Evolutionary conservation across 306 rosid species (phyloP), one percentile per base, ranked within the genome.

Genomic region (Gynostemma pentaphyllum): DNA sequence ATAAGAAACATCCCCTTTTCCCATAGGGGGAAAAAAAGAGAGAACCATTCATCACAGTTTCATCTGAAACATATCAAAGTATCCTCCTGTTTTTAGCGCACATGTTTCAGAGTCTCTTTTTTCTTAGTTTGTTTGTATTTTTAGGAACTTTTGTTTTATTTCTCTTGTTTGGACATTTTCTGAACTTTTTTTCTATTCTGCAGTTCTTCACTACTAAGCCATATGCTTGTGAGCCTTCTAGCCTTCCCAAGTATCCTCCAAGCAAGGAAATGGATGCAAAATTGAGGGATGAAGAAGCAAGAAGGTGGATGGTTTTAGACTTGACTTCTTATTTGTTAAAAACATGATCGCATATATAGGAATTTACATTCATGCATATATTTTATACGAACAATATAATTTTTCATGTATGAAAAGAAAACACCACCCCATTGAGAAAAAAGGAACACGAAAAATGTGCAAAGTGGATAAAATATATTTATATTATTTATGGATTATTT

Each of bases 231-330:
- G 99, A 92, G 10, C 99, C 99, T 34, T 82, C 99, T 26, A 92
- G 95, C 81, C 95, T 92, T 68, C 99, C 99, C 22, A 92, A 88
- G 75, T 92, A 92, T 83, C 99, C 99, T 69, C 99, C 99, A 72
- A 84, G 95, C 77, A 92, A 92, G 81, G 99, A 92, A 87, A 92
- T 92, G 95, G 99, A 92, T 72, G 99, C 99, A 41, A 92, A 92
- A 76, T 73, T 86, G 70, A 87, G 96, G 13, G 99, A 92, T 40
- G 99, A 88, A 81, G 97, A 92, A 84, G 94, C 94, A 70, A 88
- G 95, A 86, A 92, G 96, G 99, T 92, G 13, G 71, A 41, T 54
- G 22, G 59, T 64, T 79, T 62, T 52, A 71, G 34, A 56, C 63
- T 48, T 47, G 4, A 52, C 37, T 3, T 39, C 42, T 51, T 52